Evolutionary conservation across 1,139 yeast genomes (phyloP), one percentile per base, ranked within the genome.

Genomic region (Dujonia santamariae): DNA sequence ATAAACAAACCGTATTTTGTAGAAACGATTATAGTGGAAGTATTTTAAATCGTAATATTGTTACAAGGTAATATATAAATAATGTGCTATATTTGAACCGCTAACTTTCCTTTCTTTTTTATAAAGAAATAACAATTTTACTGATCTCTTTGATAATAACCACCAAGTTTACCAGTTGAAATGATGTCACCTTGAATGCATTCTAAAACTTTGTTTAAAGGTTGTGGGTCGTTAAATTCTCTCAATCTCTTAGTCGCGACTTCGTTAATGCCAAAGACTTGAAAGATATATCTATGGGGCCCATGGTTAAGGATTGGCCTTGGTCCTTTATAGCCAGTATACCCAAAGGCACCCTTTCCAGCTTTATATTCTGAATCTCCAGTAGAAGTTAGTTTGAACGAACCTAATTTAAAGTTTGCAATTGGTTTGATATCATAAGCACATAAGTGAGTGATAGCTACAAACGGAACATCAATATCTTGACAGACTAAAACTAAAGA

Each of bases 301-400:
- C 40, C 40, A 21, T 37, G 40, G 4, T 8, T 15, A 13, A 12
- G n/a, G 19, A 35, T 23, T 3, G 40, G 40, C 20, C 40, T 25
- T 16, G 38, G 34, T 7, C 38, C 38, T 24, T 5, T 4, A 23
- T 31, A 37, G 8, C 36, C 36, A 8, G 13, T 3, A 13, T 12
- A n/a, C 6, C 27, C 23, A 4, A 16, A 4, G 16, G 22, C 11
- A 9, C 26, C 26, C n/a, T 11, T 18, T 7, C 38, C 40, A n/a
- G 12, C 8, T 7, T 17, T 35, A n/a, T 34, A 29, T 4, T 18
- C 28, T 3, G 20, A n/a, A 13, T 8, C 13, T 20, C 8, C 7
- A 9, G 12, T 19, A 5, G 6, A 8, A 17, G 19, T 6, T 5
- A 17, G 13, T n/a, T 16, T 17, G 19, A 25, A 25, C 4, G 7